Conservation (phyloP, 108 stramenopile genomes). For the Nannochloropsis gaditana region DNA sequence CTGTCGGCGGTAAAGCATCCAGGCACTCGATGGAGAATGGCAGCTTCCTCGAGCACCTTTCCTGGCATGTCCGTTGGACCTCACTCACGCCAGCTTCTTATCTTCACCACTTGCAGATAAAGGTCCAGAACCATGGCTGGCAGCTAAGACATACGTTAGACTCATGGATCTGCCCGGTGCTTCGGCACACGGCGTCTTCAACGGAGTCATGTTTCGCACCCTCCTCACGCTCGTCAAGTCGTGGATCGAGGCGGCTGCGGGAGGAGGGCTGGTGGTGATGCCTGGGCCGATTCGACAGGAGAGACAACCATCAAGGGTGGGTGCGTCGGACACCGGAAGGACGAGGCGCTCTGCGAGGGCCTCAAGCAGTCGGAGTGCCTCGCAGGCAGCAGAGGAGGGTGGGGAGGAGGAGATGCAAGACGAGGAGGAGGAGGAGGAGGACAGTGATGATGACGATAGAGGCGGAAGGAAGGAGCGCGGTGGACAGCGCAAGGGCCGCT, state of each 20-base stretch:
- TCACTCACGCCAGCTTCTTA: too few species aligned
- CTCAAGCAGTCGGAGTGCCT: background rate
- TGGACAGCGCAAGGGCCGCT: background rate
- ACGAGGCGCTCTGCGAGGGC: background rate
- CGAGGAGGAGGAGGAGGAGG: background rate
- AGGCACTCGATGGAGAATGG: too few species aligned
- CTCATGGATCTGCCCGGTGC: conserved; percentile 6
- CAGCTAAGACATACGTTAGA: background rate
- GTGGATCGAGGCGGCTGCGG: background rate
- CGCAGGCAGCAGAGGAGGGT: background rate
- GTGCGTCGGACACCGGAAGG: background rate
- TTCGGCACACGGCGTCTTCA: background rate
- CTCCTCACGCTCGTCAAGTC: conserved; percentile 1
- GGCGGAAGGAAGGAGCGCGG: background rate
- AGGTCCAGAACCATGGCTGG: background rate
- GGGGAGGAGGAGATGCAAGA: background rate
- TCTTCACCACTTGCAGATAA: background rate
- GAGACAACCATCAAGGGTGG: background rate
- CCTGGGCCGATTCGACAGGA: background rate
- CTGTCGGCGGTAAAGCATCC: too few species aligned
- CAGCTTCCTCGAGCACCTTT: too few species aligned
- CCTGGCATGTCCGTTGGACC: too few species aligned
- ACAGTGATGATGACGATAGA: background rate
- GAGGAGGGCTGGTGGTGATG: background rate
- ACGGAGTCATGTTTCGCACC: conserved; percentile 15